These are phyloP conservation scores for Cutaneotrichosporon sp. DNA, from an alignment of 1,284 basidiomycete species.

Conservation along the genomic window DNA sequence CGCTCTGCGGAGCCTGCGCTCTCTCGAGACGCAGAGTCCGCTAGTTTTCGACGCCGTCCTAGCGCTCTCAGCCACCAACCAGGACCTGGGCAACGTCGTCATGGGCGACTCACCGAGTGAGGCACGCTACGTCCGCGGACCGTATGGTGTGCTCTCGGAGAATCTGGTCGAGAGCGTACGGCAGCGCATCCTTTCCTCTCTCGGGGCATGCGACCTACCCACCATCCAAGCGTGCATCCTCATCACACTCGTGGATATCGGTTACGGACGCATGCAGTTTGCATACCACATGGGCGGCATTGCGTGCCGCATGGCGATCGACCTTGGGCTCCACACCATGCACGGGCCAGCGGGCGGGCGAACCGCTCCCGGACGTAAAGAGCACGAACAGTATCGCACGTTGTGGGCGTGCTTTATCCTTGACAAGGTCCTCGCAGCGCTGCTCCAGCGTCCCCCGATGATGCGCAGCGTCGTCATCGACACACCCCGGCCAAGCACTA, in stretches of 20 bases:
- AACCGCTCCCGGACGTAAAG: neutral
- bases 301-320: conserved; percentile 22
- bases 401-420: conserved; percentile 21
- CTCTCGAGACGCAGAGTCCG: conserved; percentile 18
- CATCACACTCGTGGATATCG: conserved; percentile 19
- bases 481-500: conserved; percentile 17
- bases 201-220: neutral
- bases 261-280: conserved; percentile 17
- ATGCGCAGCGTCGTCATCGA: conserved; percentile 21
- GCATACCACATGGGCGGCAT: conserved; percentile 26
- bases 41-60: conserved; percentile 24
- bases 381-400: conserved; percentile 22
- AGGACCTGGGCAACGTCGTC: neutral
- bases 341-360: neutral
- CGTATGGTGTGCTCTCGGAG: conserved; percentile 13
- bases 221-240: conserved; percentile 20
- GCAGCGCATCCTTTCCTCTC: conserved; percentile 12
- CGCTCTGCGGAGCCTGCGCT: conserved; percentile 15
- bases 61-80: conserved; percentile 16
- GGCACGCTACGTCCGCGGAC: neutral
- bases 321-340: conserved; percentile 19
- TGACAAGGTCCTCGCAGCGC: conserved; percentile 22
- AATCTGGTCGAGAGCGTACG: conserved; percentile 21
- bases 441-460: conserved; percentile 18
- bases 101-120: neutral